Evolutionary conservation across 2,329 filamentous ascomycete species (phyloP).

Genomic region (Aspergillus calidoustus): DNA sequence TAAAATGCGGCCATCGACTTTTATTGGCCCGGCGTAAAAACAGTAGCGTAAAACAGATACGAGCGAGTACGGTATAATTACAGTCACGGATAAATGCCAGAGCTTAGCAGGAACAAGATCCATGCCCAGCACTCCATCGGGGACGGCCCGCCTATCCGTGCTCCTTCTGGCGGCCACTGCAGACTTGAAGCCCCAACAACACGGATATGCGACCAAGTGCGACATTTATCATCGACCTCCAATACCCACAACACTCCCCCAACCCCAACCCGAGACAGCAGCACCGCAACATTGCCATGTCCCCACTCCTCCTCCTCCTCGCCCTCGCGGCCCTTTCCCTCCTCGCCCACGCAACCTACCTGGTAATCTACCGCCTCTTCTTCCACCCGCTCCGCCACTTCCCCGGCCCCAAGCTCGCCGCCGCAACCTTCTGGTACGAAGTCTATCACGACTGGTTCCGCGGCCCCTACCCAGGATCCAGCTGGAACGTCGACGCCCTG

Average conservation of each 20-base stretch:
- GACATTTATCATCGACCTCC: not conserved
- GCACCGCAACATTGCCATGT: not conserved
- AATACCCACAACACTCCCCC: not conserved
- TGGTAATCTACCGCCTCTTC: slow-evolving; percentile 4
- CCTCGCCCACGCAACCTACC: not conserved
- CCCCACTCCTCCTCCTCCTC: not conserved
- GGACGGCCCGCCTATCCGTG: not conserved
- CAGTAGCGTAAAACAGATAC: not conserved
- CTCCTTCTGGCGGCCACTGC: not conserved
- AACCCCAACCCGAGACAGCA: not conserved
- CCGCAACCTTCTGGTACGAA: slow-evolving; percentile 2
- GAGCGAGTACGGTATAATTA: not conserved
- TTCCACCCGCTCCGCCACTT: slow-evolving; percentile 4
- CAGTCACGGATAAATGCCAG: not conserved
- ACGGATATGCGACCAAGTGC: not conserved
- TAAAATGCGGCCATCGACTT: too few relatives aligned
- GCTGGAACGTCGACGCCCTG: not conserved
- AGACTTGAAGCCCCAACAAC: not conserved
- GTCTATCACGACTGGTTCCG: slow-evolving; percentile 4
- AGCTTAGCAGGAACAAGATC: not conserved
- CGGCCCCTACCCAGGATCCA: not conserved
- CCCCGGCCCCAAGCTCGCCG: not conserved
- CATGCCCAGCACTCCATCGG: not conserved
- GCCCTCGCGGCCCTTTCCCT: not conserved
- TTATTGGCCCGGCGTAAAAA: too few relatives aligned